A percentile compares a stretch with the other conserved stretches of the same genome.
phyloP scores from a whole-genome alignment of 1,284 basidiomycete genomes.

The Heterobasidion irregulare region DNA sequence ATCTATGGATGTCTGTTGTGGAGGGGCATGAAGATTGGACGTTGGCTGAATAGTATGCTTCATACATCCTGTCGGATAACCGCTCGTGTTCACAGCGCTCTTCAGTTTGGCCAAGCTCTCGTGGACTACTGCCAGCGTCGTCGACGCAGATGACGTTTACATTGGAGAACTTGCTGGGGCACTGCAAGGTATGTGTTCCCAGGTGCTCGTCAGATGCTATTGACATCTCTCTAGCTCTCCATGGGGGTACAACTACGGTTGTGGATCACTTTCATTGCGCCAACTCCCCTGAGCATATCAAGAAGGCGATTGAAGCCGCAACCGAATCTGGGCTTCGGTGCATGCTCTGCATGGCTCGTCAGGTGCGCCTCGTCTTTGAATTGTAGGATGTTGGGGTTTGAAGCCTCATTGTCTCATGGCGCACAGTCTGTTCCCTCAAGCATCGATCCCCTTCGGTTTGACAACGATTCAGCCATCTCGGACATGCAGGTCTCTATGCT shows the following conservation, averaged over 20 bases:
- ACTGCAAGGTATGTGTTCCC: background rate
- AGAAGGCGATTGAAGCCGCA: background rate
- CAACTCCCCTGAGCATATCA: background rate
- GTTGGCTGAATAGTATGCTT: background rate
- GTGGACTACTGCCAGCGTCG: background rate
- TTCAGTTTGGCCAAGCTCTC: background rate
- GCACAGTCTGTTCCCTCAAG: background rate
- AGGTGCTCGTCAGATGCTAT: background rate
- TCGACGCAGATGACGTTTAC: background rate
- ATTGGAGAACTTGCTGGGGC: background rate
- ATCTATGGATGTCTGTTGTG: background rate
- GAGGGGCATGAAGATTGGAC: background rate
- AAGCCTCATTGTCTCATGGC: background rate
- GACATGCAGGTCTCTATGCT: background rate
- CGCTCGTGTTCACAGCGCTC: background rate
- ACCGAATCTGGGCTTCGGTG: background rate
- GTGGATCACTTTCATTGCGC: background rate
- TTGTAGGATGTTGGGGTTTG: background rate
- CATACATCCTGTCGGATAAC: background rate
- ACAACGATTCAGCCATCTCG: background rate
- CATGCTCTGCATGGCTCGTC: background rate
- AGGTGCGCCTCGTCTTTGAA: background rate
- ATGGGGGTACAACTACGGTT: background rate
- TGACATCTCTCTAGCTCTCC: background rate
- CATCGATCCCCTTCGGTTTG: background rate